Base-by-base conservation (phyloP, 305 asterid species). In the Andrographis paniculata region DNA sequence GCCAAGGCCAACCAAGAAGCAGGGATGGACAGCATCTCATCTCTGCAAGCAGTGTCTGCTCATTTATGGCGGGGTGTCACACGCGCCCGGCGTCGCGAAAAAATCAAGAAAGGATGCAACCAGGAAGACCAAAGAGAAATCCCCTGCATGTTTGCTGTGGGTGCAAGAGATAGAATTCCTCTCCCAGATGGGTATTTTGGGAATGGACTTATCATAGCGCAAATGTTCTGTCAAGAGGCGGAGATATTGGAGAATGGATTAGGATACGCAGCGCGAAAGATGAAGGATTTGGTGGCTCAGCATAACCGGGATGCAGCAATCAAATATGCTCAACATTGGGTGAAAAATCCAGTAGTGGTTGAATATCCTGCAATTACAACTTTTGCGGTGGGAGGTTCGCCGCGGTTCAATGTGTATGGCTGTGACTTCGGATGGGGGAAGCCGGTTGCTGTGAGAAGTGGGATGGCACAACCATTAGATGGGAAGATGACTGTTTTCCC, bases 371-470 rank as follows among this genome's bases (percentile, higher is more conserved):
- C 20, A 6, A 10, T 6, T 0, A 18, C 22, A 2, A 36, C 16
- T 37, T 55, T 60, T 47, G 6, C 50, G n/a, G 33, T 69, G 4
- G 21, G 55, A 8, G 67, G 83, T 20, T 77, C 76, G 10, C 79
- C 79, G 6, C 49, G 82, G 52, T 58, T 58, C 52, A 15, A 69
- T 19, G 67, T 73, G 22, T 75, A 81, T 7, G 82, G 66, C 0
- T 55, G 23, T 11, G 82, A 75, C 14, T 78, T 73, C 11, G 75
- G 93, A 16, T 75, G 79, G 76, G 84, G 93, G n/a, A 71, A 71
- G 44, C 76, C 84, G 0, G 30, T 73, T 1, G 82, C 72, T 0
- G 75, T 58, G 17, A 58, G 80, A 45, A 68, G 80, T 42, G 84
- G 87, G 0, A 17, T 5, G 5, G 73, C 24, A 1, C 63, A 59